These are phyloP conservation scores for Beauveria rudraprayagi DNA, from an alignment of 2,329 filamentous ascomycete genomes.

Conservation along the genomic window DNA sequence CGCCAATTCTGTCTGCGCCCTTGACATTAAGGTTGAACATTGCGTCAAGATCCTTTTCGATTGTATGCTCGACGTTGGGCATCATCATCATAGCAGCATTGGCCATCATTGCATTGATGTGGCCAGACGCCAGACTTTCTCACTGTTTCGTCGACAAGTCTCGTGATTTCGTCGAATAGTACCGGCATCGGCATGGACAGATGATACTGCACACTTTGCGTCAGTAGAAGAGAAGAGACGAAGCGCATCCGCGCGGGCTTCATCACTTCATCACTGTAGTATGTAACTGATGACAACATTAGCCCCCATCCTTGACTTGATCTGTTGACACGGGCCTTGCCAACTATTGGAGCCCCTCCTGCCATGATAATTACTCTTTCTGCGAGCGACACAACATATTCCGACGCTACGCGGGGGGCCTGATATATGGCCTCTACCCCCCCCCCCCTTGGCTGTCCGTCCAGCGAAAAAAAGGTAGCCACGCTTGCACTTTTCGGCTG, in stretches of 20 bases:
- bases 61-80: slow-evolving; percentile 39
- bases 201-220: slow-evolving; percentile 37
- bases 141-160: slow-evolving; percentile 41
- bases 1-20: slow-evolving; percentile 18
- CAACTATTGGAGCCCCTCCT: slow-evolving; percentile 50
- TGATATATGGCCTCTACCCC: neutral
- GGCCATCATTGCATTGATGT: slow-evolving; percentile 50
- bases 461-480: slow-evolving; percentile 16
- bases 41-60: slow-evolving; percentile 42
- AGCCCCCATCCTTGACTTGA: slow-evolving; percentile 45
- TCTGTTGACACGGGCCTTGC: slow-evolving; percentile 46
- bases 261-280: slow-evolving; percentile 34
- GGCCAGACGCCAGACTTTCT: slow-evolving; percentile 43
- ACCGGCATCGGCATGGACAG: slow-evolving; percentile 48
- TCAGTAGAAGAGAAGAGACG: slow-evolving; percentile 41
- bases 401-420: neutral
- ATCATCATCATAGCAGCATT: slow-evolving; percentile 47
- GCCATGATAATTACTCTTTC: slow-evolving; percentile 42
- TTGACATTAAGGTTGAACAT: slow-evolving; percentile 48
- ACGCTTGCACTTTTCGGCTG: slow-evolving; percentile 17
- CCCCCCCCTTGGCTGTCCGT: slow-evolving; percentile 16
- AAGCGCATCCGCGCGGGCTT: slow-evolving; percentile 38
- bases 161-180: slow-evolving; percentile 35
- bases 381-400: slow-evolving; percentile 24
- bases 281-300: slow-evolving; percentile 49